Percentiles rank a stretch among this genome's conserved stretches.
Conservation (phyloP, 805 yeast genomes). For the Zygoascus flipseniorum region DNA sequence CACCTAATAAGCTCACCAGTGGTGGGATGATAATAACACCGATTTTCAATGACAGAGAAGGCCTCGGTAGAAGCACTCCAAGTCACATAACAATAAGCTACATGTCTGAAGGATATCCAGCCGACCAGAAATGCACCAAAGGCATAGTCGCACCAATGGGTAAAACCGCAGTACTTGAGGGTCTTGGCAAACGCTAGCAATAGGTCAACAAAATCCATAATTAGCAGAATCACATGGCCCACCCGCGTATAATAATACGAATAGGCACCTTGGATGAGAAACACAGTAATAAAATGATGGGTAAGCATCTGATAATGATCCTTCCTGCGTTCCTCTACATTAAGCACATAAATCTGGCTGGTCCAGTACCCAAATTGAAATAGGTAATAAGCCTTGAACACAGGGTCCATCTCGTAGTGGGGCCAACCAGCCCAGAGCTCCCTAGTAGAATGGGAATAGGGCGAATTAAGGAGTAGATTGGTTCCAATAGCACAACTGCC, state of each 20-base stretch:
- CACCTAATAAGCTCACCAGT: conserved; percentile 25
- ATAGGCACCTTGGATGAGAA: conserved; percentile 63
- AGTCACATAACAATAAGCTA: conserved; percentile 57
- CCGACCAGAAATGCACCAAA: conserved; percentile 56
- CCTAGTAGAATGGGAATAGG: conserved; percentile 51
- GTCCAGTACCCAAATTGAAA: conserved; percentile 70
- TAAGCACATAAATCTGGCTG: conserved; percentile 67
- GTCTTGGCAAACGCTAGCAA: conserved; percentile 65
- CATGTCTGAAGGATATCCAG: conserved; percentile 72
- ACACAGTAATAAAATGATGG: conserved; percentile 77
- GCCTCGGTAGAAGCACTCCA: conserved; percentile 48
- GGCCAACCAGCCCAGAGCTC: conserved; percentile 68
- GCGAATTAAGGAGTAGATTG: conserved; percentile 46
- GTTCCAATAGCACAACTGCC: conserved; percentile 49
- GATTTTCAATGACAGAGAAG: conserved; percentile 31
- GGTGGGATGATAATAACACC: conserved; percentile 20
- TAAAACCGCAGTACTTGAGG: conserved; percentile 61
- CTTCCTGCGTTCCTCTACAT: conserved; percentile 71
- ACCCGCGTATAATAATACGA: conserved; percentile 61
- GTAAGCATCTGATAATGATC: conserved; percentile 81
- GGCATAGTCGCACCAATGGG: conserved; percentile 53
- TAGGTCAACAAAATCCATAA: conserved; percentile 82
- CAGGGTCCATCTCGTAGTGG: conserved; percentile 44
- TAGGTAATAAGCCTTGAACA: conserved; percentile 62
- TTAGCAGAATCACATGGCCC: conserved; percentile 67